These are phyloP conservation scores for Lanmaoa pseudosensibilis DNA, from an alignment of 768 basidiomycete genomes.

Conservation along the genomic window DNA sequence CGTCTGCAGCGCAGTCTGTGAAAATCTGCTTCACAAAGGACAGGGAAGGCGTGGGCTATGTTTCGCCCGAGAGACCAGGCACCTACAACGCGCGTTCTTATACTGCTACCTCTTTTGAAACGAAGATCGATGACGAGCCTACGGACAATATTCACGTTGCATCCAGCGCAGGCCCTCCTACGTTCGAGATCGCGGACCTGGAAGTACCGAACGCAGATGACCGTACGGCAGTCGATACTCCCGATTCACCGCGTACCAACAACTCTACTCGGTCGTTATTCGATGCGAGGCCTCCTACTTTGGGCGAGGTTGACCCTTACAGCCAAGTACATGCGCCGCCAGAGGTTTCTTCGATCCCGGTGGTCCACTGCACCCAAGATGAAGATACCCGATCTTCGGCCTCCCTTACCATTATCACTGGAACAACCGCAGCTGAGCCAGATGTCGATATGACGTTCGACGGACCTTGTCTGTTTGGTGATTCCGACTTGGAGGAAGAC, in stretches of 20 bases:
- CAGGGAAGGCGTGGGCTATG: constrained; percentile 31
- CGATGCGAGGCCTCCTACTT: neutral
- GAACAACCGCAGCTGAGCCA: neutral
- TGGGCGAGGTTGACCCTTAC: neutral
- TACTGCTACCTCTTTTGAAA: neutral
- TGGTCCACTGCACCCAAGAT: neutral
- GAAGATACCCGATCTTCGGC: neutral
- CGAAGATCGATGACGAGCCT: neutral
- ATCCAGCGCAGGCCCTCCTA: neutral
- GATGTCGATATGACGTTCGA: constrained; percentile 12
- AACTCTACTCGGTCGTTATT: neutral
- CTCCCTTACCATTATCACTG: neutral
- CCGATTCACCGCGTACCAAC: neutral
- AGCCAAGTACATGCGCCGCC: neutral
- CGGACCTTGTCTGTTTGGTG: constrained; percentile 32
- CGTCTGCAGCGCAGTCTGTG: neutral
- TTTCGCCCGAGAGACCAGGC: neutral
- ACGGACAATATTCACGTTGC: neutral
- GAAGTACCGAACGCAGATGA: constrained; percentile 3
- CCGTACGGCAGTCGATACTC: neutral
- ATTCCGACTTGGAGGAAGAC: constrained; percentile 34
- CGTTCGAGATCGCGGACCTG: neutral
- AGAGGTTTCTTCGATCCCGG: neutral
- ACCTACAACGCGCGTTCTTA: neutral
- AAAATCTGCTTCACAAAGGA: constrained; percentile 20